Percentiles rank a stretch among this genome's conserved stretches.
These are phyloP conservation scores for Aspergillus glaucus DNA, from an alignment of 2,329 filamentous ascomycete genomes.

Conservation along the genomic window DNA sequence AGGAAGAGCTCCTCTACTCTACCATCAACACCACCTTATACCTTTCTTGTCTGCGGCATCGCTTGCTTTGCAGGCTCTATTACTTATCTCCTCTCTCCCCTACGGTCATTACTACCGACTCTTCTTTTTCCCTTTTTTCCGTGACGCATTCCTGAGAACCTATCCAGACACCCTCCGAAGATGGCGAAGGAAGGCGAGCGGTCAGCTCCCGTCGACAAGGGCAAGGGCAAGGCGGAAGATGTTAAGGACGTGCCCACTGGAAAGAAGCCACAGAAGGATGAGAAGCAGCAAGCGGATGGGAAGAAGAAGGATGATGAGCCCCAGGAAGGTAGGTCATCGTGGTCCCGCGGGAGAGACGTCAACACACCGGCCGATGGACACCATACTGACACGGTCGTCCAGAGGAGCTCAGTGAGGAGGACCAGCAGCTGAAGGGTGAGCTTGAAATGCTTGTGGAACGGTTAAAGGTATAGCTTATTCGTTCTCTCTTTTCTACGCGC, in stretches of 20 bases:
- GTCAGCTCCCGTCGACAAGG: constrained; percentile 81
- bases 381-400: constrained; percentile 34
- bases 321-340: constrained; percentile 52
- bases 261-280: constrained; percentile 56
- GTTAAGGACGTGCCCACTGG: constrained; percentile 55
- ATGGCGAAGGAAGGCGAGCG: constrained; percentile 95
- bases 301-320: constrained; percentile 68
- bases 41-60: constrained; percentile 14
- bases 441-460: constrained; percentile 97
- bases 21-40: constrained; percentile 21
- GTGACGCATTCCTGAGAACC: constrained; percentile 12
- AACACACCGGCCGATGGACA: constrained; percentile 4
- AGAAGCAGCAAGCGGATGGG: constrained; percentile 63
- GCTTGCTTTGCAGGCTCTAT: constrained; percentile 9
- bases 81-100: constrained; percentile 10
- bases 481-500: constrained; percentile 17
- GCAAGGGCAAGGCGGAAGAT: constrained; percentile 83
- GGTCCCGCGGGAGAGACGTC: not conserved
- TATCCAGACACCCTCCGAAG: constrained; percentile 31
- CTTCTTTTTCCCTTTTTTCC: constrained; percentile 3
- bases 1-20: constrained; percentile 18
- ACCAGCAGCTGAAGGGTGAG: constrained; percentile 96
- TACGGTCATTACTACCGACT: constrained; percentile 2
- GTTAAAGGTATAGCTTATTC: constrained; percentile 59
- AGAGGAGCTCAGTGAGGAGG: constrained; percentile 95